These are phyloP conservation scores for Ogataea nakhonphanomensis DNA, from an alignment of 805 yeast species.

Conservation along the genomic window DNA sequence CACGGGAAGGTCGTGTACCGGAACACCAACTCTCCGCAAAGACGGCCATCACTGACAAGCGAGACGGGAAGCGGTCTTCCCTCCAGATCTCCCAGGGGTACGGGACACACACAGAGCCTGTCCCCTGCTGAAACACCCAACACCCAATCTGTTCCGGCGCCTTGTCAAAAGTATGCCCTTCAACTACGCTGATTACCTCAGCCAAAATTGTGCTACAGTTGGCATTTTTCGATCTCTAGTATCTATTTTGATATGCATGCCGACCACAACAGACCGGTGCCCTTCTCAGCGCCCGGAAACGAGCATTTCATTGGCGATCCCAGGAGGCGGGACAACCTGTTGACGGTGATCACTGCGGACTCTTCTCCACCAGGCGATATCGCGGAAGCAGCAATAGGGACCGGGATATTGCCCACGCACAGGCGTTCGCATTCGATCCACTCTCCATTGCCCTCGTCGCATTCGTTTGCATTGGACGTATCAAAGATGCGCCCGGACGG, in stretches of 20 bases:
- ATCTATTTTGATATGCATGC: background rate
- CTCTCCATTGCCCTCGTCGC: slow-evolving; percentile 6
- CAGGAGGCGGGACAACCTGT: slow-evolving; percentile 6
- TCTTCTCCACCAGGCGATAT: slow-evolving; percentile 2
- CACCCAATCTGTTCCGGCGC: too few relatives aligned
- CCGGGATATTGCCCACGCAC: slow-evolving; percentile 8
- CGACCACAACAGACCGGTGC: background rate
- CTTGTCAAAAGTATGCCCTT: too few relatives aligned
- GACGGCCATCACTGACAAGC: background rate
- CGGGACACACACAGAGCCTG: too few relatives aligned
- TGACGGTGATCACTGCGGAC: slow-evolving; percentile 6
- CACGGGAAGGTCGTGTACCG: background rate
- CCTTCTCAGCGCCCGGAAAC: background rate
- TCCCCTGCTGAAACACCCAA: too few relatives aligned
- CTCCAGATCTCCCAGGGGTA: too few relatives aligned
- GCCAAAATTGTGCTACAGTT: slow-evolving; percentile 2
- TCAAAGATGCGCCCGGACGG: too few relatives aligned
- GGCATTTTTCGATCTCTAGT: slow-evolving; percentile 6
- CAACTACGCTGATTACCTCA: slow-evolving; percentile 8
- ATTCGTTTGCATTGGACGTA: background rate
- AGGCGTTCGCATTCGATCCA: slow-evolving; percentile 15
- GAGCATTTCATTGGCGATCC: background rate
- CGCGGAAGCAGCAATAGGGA: slow-evolving; percentile 10
- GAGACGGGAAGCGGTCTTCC: too few relatives aligned
- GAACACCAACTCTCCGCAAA: background rate